Base-by-base conservation (phyloP, 2,329 filamentous ascomycete genomes). In the Thielaviopsis euricoi region DNA sequence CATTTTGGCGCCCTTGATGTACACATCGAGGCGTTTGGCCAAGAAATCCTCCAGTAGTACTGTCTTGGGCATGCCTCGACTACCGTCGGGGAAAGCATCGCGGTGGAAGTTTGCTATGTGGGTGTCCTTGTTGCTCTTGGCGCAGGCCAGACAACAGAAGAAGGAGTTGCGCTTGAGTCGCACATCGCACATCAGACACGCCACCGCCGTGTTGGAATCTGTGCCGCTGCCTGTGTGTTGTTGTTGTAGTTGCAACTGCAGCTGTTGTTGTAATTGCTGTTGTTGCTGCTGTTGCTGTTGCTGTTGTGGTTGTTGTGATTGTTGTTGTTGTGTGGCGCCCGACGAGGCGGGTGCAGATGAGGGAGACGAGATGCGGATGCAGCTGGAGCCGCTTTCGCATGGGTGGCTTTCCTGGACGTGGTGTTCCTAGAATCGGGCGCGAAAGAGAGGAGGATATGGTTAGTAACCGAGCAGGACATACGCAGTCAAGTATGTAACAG, bases 61-160 rank as follows among this genome's bases (percentile, higher is more conserved):
- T 17, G 59, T 60, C 53, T 60, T 60, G 7, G 59, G 59, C 59
- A 60, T 60, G 7, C 59, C 59, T 19, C 59, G 21, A 33, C 59
- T 43, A 26, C 56, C 56, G 19, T 50, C 50, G 7, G 53, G 17
- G 49, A 60, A 60, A 9, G 46, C 59, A 46, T 58, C 59, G n/a
- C 55, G 55, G 40, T 60, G 59, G 37, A 57, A 60, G 40, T 53
- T 58, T 10, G 59, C 53, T 40, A 60, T 60, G 51, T 60, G 59
- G 9, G 55, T 49, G 51, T 60, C 59, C 55, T 60, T 60, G 21
- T 60, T 60, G 50, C 43, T 58, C 49, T 60, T 60, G 12, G 59
- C 59, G 33, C 59, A 60, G n/a, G 59, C 56, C 25, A 58, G 53
- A 46, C 59, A 60, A 25, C 59, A 60, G 48, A 60, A 60, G 53